phyloP scores from a whole-genome alignment of 2,329 filamentous ascomycete species.

The Lasiodiplodia gonubiensis region DNA sequence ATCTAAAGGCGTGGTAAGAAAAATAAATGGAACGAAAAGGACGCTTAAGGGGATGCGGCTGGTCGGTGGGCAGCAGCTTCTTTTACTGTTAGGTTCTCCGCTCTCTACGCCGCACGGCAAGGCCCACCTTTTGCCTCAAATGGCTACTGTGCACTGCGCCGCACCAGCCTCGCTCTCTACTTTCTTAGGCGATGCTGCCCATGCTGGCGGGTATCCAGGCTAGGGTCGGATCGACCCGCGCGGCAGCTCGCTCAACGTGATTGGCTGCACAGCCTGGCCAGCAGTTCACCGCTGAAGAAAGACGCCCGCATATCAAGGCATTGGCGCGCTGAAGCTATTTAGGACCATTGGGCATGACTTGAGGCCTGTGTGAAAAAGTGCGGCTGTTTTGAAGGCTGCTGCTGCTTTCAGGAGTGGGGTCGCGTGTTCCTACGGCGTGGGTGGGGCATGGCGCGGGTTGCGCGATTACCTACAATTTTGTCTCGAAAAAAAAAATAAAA shows the following conservation, averaged over 20 bases:
- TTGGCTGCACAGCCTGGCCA: not conserved
- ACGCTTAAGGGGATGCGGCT: too few species aligned
- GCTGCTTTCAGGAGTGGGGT: too few species aligned
- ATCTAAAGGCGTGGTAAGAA: not conserved
- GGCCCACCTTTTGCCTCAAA: too few species aligned
- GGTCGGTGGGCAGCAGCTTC: too few species aligned
- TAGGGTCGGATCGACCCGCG: conserved; percentile 1
- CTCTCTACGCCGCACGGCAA: not conserved
- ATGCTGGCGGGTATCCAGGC: not conserved
- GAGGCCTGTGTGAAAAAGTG: not conserved
- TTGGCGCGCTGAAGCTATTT: not conserved
- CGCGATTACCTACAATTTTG: too few species aligned
- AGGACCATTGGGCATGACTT: not conserved
- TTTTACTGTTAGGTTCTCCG: not conserved
- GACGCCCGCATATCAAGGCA: not conserved
- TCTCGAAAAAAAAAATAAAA: too few species aligned
- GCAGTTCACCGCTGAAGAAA: not conserved
- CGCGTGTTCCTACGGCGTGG: too few species aligned
- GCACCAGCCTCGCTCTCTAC: too few species aligned
- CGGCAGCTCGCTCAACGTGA: not conserved
- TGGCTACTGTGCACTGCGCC: too few species aligned
- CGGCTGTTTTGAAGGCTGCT: not conserved
- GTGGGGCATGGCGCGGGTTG: too few species aligned
- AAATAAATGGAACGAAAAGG: not conserved
- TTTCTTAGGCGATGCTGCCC: too few species aligned